Conservation (phyloP, 2,329 filamentous ascomycete genomes). For the Ramichloridium luteum region DNA sequence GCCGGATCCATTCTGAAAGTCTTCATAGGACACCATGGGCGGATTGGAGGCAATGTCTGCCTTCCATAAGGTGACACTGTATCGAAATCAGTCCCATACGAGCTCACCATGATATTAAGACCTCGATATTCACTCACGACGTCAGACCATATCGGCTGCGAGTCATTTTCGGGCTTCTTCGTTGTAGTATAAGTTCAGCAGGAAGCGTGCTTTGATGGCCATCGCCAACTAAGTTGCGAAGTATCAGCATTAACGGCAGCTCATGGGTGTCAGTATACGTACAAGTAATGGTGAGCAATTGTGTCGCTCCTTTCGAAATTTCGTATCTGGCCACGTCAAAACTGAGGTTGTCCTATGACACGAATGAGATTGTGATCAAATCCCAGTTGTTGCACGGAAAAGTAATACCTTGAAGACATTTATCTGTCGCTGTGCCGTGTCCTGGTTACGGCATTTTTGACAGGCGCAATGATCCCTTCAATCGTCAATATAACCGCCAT, state of each 20-base stretch:
- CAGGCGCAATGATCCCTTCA: conserved; percentile 19
- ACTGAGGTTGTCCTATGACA: conserved; percentile 7
- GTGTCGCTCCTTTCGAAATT: conserved; percentile 4
- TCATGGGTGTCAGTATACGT: conserved; percentile 1
- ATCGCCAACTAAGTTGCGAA: conserved; percentile 10
- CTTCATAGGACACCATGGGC: conserved; percentile 17
- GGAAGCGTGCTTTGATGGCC: conserved; percentile 14
- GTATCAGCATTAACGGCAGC: conserved; percentile 1
- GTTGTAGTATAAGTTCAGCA: conserved; percentile 5
- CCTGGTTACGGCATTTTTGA: conserved; percentile 17
- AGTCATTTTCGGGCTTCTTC: conserved; percentile 6
- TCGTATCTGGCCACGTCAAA: conserved; percentile 9
- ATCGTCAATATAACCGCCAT: conserved; percentile 4
- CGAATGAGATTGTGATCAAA: neutral
- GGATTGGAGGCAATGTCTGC: conserved; percentile 15
- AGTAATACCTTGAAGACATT: conserved; percentile 19
- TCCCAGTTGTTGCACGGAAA: neutral
- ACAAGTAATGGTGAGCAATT: conserved; percentile 12
- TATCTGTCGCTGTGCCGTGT: conserved; percentile 22
- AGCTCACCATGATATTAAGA: conserved; percentile 6
- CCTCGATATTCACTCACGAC: conserved; percentile 2
- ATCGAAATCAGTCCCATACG: conserved; percentile 3
- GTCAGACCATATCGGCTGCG: conserved; percentile 12
- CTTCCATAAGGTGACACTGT: conserved; percentile 14
- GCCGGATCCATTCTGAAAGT: conserved; percentile 9